Conservation (phyloP, 2,329 filamentous ascomycete genomes). For the Penicillium italicum region DNA sequence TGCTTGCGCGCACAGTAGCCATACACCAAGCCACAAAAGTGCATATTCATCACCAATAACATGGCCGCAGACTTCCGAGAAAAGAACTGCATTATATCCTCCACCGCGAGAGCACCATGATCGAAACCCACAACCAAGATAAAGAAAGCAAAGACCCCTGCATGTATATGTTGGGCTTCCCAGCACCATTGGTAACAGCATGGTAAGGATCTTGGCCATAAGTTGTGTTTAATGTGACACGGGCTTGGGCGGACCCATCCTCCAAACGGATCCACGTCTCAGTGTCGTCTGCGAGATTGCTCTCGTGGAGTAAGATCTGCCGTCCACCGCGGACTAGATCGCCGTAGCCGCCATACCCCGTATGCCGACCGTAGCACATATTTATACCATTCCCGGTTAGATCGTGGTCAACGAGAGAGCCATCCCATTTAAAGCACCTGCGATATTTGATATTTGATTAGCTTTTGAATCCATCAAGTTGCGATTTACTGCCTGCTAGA, state of each 20-base stretch:
- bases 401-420: slow-evolving; percentile 24
- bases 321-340: slow-evolving; percentile 60
- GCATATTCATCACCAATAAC: too few relatives aligned
- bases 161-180: not conserved
- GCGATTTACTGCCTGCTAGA: not conserved
- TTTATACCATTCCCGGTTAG: slow-evolving; percentile 44
- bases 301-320: slow-evolving; percentile 51
- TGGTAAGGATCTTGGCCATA: slow-evolving; percentile 50
- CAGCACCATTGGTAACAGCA: not conserved
- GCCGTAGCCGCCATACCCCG: slow-evolving; percentile 68
- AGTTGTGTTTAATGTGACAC: slow-evolving; percentile 56
- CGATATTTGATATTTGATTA: not conserved
- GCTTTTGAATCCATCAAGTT: not conserved
- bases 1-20: too few relatives aligned
- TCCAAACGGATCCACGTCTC: slow-evolving; percentile 63
- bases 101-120: slow-evolving; percentile 5
- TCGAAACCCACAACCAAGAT: slow-evolving; percentile 3
- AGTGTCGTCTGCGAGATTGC: slow-evolving; percentile 43
- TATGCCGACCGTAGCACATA: slow-evolving; percentile 61
- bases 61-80: too few relatives aligned
- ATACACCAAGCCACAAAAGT: too few relatives aligned
- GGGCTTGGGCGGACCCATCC: slow-evolving; percentile 49
- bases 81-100: not conserved
- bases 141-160: not conserved
- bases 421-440: slow-evolving; percentile 42